These are phyloP conservation scores for Colletotrichum agaves DNA, from an alignment of 2,329 filamentous ascomycete species.

Conservation along the genomic window DNA sequence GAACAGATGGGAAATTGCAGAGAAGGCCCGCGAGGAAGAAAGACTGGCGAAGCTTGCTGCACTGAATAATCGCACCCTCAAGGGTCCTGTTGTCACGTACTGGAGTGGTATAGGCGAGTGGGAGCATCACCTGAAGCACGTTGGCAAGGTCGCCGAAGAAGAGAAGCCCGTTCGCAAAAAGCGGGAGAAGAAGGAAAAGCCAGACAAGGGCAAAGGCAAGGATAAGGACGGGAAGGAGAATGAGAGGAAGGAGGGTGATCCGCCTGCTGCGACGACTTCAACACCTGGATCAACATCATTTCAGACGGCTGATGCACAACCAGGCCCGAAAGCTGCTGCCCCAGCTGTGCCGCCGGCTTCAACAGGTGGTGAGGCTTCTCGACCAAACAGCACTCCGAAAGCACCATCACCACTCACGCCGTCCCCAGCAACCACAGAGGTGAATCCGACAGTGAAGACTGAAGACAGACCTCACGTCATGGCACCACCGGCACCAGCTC, in stretches of 20 bases:
- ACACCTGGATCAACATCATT: neutral
- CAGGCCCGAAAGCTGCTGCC: neutral
- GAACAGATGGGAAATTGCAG: slow-evolving; percentile 93
- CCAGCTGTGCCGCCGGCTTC: slow-evolving; percentile 5
- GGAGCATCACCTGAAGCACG: slow-evolving; percentile 77
- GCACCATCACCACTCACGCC: neutral
- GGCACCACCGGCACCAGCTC: slow-evolving; percentile 33
- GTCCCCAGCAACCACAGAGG: neutral
- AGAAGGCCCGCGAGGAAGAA: slow-evolving; percentile 88
- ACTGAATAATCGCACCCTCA: slow-evolving; percentile 84
- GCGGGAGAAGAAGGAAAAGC: slow-evolving; percentile 62
- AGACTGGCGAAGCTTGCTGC: slow-evolving; percentile 85
- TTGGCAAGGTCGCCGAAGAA: slow-evolving; percentile 74
- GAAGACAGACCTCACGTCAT: slow-evolving; percentile 25
- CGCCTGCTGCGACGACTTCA: slow-evolving; percentile 34
- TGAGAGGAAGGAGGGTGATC: slow-evolving; percentile 35
- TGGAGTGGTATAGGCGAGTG: slow-evolving; percentile 94
- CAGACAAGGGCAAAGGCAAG: slow-evolving; percentile 48
- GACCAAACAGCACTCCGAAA: neutral
- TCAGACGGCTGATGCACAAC: slow-evolving; percentile 1
- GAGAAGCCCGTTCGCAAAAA: slow-evolving; percentile 67
- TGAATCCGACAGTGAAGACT: slow-evolving; percentile 9
- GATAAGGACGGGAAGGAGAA: slow-evolving; percentile 41
- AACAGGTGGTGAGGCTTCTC: neutral
- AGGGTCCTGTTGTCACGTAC: slow-evolving; percentile 89